A percentile compares a stretch with the other conserved stretches of the same genome.
phyloP scores from a whole-genome alignment of 2,329 filamentous ascomycete genomes.

The Trichoderma sp. region DNA sequence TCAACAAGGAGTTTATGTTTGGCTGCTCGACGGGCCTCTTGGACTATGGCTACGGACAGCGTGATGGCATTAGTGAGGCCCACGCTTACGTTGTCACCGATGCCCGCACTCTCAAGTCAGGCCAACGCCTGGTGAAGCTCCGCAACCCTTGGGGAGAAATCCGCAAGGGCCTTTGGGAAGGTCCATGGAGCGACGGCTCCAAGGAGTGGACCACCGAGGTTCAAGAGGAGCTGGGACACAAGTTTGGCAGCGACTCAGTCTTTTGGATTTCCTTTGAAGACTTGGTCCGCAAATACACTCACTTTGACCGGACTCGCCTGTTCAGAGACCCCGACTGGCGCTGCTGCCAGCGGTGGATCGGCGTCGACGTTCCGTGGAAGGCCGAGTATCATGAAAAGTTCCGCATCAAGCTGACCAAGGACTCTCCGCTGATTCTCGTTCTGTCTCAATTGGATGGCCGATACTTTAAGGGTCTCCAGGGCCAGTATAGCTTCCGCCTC shows the following conservation, averaged over 20 bases:
- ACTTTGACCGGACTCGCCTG: slow-evolving; percentile 61
- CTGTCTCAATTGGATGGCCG: slow-evolving; percentile 61
- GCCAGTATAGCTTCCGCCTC: slow-evolving; percentile 54
- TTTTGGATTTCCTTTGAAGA: slow-evolving; percentile 65
- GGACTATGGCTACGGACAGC: slow-evolving; percentile 59
- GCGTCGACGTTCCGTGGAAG: slow-evolving; percentile 61
- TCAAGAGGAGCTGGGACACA: slow-evolving; percentile 56
- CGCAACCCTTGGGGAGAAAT: slow-evolving; percentile 60
- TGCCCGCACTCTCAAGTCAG: slow-evolving; percentile 51
- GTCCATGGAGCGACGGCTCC: slow-evolving; percentile 58
- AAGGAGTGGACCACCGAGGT: slow-evolving; percentile 61
- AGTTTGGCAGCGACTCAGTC: slow-evolving; percentile 60
- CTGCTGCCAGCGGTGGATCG: slow-evolving; percentile 59
- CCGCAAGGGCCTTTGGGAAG: slow-evolving; percentile 59
- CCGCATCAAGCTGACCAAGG: slow-evolving; percentile 53
- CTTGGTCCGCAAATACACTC: slow-evolving; percentile 60
- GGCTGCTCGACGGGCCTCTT: slow-evolving; percentile 66
- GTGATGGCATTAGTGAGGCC: slow-evolving; percentile 57
- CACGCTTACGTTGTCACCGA: slow-evolving; percentile 63
- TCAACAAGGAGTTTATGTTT: slow-evolving; percentile 77
- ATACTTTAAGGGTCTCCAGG: slow-evolving; percentile 60
- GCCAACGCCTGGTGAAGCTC: slow-evolving; percentile 57
- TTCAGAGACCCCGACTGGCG: slow-evolving; percentile 59
- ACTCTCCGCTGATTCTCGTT: slow-evolving; percentile 58
- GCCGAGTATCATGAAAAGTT: slow-evolving; percentile 62